A percentile compares a stretch with the other conserved stretches of the same genome.
phyloP scores from a whole-genome alignment of 2,329 filamentous ascomycete species.

The Microdochium trichocladiopsis region DNA sequence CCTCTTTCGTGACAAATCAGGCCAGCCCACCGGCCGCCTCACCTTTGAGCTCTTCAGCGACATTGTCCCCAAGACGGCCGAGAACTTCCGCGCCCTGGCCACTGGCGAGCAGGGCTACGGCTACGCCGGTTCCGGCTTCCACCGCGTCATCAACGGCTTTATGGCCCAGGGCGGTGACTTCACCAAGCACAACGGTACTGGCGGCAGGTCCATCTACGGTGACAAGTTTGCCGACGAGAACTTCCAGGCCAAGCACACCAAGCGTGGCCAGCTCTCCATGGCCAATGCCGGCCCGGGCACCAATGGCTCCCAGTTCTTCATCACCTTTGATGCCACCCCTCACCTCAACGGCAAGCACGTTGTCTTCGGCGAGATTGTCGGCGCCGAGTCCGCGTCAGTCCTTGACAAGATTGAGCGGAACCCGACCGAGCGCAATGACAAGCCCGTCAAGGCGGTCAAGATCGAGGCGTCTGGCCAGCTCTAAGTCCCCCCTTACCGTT shows the following conservation, averaged over 20 bases:
- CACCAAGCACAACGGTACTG: constrained; percentile 87
- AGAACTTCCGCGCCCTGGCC: constrained; percentile 92
- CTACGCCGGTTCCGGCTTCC: constrained; percentile 76
- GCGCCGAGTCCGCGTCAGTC: constrained; percentile 72
- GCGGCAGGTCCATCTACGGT: constrained; percentile 95
- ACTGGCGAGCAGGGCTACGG: constrained; percentile 88
- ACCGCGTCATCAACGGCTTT: constrained; percentile 96
- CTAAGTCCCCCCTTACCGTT: constrained; percentile 24
- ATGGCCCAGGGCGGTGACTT: constrained; percentile 99
- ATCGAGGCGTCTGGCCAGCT: constrained; percentile 86
- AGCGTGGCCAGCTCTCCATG: constrained; percentile 93
- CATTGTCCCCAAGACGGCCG: constrained; percentile 87
- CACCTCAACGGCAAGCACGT: constrained; percentile 96
- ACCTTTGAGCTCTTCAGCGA: constrained; percentile 73
- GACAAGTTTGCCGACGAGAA: constrained; percentile 97
- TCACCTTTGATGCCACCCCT: constrained; percentile 90
- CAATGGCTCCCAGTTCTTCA: constrained; percentile 97
- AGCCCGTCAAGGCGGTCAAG: constrained; percentile 64
- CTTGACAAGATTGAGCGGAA: constrained; percentile 87
- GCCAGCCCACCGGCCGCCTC: constrained; percentile 57
- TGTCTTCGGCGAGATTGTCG: constrained; percentile 90
- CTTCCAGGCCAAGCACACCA: constrained; percentile 85
- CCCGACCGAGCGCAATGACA: constrained; percentile 66
- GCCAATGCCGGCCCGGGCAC: constrained; percentile 72
- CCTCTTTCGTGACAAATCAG: constrained; percentile 60